These are phyloP conservation scores for Aureobasidium uvarum DNA, from an alignment of 2,329 filamentous ascomycete genomes.

Conservation along the genomic window DNA sequence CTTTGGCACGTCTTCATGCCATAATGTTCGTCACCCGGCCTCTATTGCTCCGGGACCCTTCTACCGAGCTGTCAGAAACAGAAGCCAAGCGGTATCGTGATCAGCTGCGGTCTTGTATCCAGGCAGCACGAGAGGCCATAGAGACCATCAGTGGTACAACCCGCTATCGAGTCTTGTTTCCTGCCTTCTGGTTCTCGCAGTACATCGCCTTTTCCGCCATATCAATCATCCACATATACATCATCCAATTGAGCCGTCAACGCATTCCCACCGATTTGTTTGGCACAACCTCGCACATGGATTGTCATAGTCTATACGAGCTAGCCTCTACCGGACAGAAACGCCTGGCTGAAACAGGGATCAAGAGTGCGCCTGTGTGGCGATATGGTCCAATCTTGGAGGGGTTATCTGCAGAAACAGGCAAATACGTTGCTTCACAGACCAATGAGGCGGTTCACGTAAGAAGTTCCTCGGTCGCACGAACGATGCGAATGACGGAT, in stretches of 20 bases:
- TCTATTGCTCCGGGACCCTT: slow-evolving; percentile 47
- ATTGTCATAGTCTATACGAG: slow-evolving; percentile 40
- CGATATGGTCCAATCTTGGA: slow-evolving; percentile 56
- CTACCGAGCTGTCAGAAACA: not conserved
- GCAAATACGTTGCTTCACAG: not conserved
- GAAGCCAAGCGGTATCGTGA: not conserved
- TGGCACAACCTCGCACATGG: not conserved
- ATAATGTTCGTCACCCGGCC: slow-evolving; percentile 57
- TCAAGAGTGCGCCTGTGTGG: slow-evolving; percentile 46
- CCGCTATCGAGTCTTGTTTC: slow-evolving; percentile 41
- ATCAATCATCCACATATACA: slow-evolving; percentile 55
- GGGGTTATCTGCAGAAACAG: slow-evolving; percentile 30
- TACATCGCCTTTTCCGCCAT: slow-evolving; percentile 57
- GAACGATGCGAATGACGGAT: not conserved
- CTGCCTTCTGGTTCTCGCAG: slow-evolving; percentile 55
- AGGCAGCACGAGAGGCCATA: not conserved
- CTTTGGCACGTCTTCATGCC: slow-evolving; percentile 56
- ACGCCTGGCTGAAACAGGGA: slow-evolving; percentile 45
- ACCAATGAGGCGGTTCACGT: not conserved
- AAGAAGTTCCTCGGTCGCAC: not conserved
- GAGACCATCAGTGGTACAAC: not conserved
- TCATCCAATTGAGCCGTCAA: slow-evolving; percentile 46
- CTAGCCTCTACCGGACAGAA: slow-evolving; percentile 50
- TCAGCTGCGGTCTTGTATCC: slow-evolving; percentile 8
- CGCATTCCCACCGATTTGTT: slow-evolving; percentile 29